Evolutionary conservation across 176 grass and related monocot species (phyloP), one percentile per base, ranked within the genome.

Genomic region (Carex kokanica): DNA sequence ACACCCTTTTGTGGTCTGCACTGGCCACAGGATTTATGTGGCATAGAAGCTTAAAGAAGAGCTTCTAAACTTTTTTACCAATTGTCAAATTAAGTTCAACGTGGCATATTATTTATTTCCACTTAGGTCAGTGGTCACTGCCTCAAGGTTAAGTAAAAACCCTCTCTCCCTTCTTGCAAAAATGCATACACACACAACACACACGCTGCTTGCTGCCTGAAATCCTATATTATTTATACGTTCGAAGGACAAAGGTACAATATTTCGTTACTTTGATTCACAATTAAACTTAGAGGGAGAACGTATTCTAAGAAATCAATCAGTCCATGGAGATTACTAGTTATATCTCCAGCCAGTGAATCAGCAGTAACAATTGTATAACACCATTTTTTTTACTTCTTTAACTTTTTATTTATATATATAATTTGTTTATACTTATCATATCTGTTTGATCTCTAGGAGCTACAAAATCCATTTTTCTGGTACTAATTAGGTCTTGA

Each of bases 181-280:
- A 10, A 49, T 27, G 27, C 45, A 47, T 1, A 45, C 41, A 45
- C 41, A 47, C 1, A 47, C 45, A 49, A 12, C 65, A 15, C n/a
- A n/a, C 21, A 18, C 31, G 18, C n/a, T 14, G 70, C 43, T 18
- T 59, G 43, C 10, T 13, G 9, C 4, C 18, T 59, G 2, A 25
- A 20, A 74, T 52, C 70, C 11, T 15, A 52, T 20, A 52, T 24
- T 51, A 52, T 24, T 51, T 74, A 20, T 27, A 17, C 43, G 6
- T 27, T 6, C 21, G 7, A 77, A 74, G 70, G 43, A 52, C 40
- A 21, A 74, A 77, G 73, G 73, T 77, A 77, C 49, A 15, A 74
- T 74, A 14, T 51, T 54, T 77, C 23, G 2, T 31, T 54, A 54
- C 3, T 55, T 77, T 55, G 17, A 31, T 55, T 27, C 72, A 1